Percentiles rank a stretch among this genome's conserved stretches.
Conservation (phyloP, 23 red algal species). For the Gracilariopsis chorda region DNA sequence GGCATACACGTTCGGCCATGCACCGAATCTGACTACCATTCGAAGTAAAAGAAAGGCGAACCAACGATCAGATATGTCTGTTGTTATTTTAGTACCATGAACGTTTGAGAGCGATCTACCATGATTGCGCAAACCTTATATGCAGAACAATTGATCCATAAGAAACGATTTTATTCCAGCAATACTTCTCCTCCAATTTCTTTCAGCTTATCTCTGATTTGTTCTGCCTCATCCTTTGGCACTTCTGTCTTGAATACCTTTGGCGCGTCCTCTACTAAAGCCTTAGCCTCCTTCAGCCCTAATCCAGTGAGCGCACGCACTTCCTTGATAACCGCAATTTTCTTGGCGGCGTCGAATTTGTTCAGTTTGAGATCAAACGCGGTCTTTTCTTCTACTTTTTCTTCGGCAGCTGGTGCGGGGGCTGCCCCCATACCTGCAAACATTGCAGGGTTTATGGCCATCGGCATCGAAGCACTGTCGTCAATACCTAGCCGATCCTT, state of each 20-base stretch:
- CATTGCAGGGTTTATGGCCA: conserved; percentile 80
- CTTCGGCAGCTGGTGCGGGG: conserved; percentile 49
- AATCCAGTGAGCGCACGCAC: conserved; percentile 88
- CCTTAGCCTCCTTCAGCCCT: conserved; percentile 99
- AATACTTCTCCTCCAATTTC: conserved; percentile 81
- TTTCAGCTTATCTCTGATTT: conserved; percentile 79
- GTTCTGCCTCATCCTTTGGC: conserved; percentile 93
- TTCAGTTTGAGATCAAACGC: conserved; percentile 90
- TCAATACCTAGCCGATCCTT: conserved; percentile 91
- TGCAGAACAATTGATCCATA: too few relatives aligned
- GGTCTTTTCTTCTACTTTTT: conserved; percentile 86
- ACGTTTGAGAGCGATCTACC: too few relatives aligned
- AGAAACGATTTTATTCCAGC: conserved; percentile 46
- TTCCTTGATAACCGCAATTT: conserved; percentile 99
- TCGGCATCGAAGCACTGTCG: conserved; percentile 57
- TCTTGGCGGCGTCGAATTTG: conserved; percentile 93
- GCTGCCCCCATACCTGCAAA: conserved; percentile 60
- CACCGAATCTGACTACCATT: too few relatives aligned
- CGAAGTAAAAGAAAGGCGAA: too few relatives aligned
- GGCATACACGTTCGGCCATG: too few relatives aligned
- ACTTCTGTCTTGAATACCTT: conserved; percentile 91
- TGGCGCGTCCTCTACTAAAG: conserved; percentile 93
- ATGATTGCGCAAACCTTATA: too few relatives aligned
- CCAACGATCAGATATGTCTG: too few relatives aligned
- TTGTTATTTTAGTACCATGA: too few relatives aligned